Evolutionary conservation across 129 eudicot genomes (phyloP).

Genomic region (Scalesia atractyloides): DNA sequence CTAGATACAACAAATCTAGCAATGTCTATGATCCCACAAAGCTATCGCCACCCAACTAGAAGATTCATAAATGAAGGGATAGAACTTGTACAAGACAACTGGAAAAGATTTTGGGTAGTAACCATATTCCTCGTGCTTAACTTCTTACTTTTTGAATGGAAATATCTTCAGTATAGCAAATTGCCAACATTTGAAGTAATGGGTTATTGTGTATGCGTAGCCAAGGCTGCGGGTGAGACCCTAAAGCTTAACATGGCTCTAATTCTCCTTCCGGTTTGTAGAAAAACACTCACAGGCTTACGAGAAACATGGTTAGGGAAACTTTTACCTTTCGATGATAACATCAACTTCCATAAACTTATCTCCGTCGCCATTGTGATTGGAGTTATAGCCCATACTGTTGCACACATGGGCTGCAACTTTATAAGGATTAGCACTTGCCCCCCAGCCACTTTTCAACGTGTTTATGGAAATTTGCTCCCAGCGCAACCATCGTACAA

Average conservation of each 20-base stretch:
- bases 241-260: conserved; percentile 75
- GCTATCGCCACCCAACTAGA: conserved; percentile 54
- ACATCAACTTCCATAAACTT: conserved; percentile 56
- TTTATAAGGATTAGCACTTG: conserved; percentile 41
- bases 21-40: conserved; percentile 82
- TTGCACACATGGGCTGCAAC: conserved; percentile 45
- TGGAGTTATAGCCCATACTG: conserved; percentile 35
- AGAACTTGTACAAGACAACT: conserved; percentile 63
- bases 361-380: conserved; percentile 50
- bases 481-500: conserved; percentile 60
- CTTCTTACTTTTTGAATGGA: conserved; percentile 59
- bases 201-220: conserved; percentile 69
- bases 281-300: conserved; percentile 59
- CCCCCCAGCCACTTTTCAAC: conserved; percentile 39
- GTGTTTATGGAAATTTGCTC: conserved; percentile 51
- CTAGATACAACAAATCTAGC: conserved; percentile 51
- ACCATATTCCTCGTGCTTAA: conserved; percentile 48
- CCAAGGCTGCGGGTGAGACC: conserved; percentile 71
- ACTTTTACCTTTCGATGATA: conserved; percentile 59
- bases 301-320: conserved; percentile 50
- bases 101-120: conserved; percentile 74
- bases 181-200: conserved; percentile 47
- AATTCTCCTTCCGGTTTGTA: conserved; percentile 63
- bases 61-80: conserved; percentile 39
- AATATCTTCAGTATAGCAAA: conserved; percentile 40